phyloP scores from a whole-genome alignment of 352 stramenopile genomes.

The Globisporangium sylvaticum region DNA sequence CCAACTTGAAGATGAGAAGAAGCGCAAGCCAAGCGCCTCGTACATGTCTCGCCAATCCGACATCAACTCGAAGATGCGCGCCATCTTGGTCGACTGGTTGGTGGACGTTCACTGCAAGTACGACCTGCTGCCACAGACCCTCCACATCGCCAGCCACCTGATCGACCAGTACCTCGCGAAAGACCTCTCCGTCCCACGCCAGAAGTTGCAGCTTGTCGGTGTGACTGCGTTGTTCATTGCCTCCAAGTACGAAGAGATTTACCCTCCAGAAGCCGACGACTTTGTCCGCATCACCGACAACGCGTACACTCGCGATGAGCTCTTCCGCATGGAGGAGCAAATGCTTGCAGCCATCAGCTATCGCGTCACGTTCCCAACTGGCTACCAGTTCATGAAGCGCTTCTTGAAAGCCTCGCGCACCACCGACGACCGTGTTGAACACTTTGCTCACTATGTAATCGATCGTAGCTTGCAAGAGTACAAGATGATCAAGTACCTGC shows the following conservation, averaged over 20 bases:
- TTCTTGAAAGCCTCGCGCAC: slow-evolving; percentile 82
- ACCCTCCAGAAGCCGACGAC: slow-evolving; percentile 90
- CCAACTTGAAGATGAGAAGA: slow-evolving; percentile 69
- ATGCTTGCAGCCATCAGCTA: slow-evolving; percentile 69
- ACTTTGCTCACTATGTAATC: slow-evolving; percentile 97
- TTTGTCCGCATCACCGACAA: slow-evolving; percentile 98
- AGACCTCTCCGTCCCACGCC: slow-evolving; percentile 59
- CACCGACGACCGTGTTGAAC: slow-evolving; percentile 64
- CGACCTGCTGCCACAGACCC: slow-evolving; percentile 64
- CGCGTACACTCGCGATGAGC: slow-evolving; percentile 86
- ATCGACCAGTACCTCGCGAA: slow-evolving; percentile 83
- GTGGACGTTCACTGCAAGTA: slow-evolving; percentile 91
- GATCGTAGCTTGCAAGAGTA: slow-evolving; percentile 99
- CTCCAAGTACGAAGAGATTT: slow-evolving; percentile 98
- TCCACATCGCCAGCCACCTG: slow-evolving; percentile 82
- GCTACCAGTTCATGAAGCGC: slow-evolving; percentile 84
- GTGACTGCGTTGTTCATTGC: slow-evolving; percentile 95
- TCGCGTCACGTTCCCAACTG: slow-evolving; percentile 80
- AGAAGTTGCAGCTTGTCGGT: slow-evolving; percentile 94
- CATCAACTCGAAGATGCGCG: slow-evolving; percentile 99
- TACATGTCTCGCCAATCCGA: slow-evolving; percentile 92
- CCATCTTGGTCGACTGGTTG: slow-evolving; percentile 99
- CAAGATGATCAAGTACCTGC: slow-evolving; percentile 96
- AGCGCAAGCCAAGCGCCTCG: slow-evolving; percentile 48
- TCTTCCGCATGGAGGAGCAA: slow-evolving; percentile 83